Base-by-base conservation (phyloP, 1,139 yeast genomes). In the Saccharomyces hybrid region DNA sequence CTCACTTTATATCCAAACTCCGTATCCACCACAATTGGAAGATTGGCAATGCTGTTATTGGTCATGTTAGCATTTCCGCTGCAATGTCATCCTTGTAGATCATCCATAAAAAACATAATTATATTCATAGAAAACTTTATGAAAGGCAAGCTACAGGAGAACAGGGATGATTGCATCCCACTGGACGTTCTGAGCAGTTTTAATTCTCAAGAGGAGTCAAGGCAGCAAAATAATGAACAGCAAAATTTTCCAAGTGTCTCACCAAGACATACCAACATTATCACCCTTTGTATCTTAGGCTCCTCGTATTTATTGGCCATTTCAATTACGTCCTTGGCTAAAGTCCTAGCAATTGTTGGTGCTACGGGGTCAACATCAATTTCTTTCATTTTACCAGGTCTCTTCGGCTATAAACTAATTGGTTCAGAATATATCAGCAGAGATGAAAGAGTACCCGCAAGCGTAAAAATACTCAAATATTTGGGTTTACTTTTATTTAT, bases 311-410 rank as follows among this genome's bases (percentile, higher is more conserved):
- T 82, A 19, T 79, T 88, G 16, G 96, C 97, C 0, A 76, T 86
- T 42, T 72, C 84, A 1, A 95, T 91, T 8, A 77, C 79, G 1
- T 88, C 96, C 0, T 78, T 91, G 61, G 97, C 90, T 51, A 84
- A 82, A 55, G 95, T 91, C 46, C 76, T 91, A 58, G 95, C 97
- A 3, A 83, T 90, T 71, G 97, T 91, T 8, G 98, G 98, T 2
- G 86, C 96, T 2, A 91, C 97, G 0, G 98, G 98, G 0, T 88
- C 96, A 1, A 90, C 97, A 0, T 85, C 96, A 11, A 91, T 91
- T 56, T 88, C 97, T 14, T 91, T 91, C 69, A 90, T 91, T 52
- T 77, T 91, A 54, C 98, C 98, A 0, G 98, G 98, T 0, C 75
- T 90, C 38, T 91, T 91, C 70, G 96, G 95, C 9, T 89, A 78